A percentile compares a stretch with the other conserved stretches of the same genome.
These are phyloP conservation scores for Salinomyces thailandicus DNA, from an alignment of 2,329 filamentous ascomycete species.

Conservation along the genomic window DNA sequence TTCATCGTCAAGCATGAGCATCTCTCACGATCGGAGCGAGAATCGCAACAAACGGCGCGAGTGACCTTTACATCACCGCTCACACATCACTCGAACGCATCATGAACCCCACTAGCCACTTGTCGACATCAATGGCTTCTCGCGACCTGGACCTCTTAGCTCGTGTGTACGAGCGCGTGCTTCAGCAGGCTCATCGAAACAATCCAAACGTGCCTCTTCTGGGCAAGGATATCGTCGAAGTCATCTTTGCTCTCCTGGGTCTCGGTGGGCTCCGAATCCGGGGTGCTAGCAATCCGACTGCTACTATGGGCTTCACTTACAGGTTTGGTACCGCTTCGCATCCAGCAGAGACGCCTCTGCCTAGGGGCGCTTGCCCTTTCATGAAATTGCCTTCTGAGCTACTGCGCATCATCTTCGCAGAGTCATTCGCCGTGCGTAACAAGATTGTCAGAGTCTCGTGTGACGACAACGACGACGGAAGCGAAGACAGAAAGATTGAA, in stretches of 20 bases:
- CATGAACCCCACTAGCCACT: no score
- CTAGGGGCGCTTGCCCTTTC: constrained; percentile 6
- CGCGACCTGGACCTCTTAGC: no score
- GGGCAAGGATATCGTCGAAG: not conserved
- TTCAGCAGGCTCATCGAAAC: no score
- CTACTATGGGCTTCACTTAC: not conserved
- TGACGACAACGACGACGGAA: not conserved
- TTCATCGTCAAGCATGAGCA: no score
- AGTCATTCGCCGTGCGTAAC: constrained; percentile 9
- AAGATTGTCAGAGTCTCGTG: constrained; percentile 9
- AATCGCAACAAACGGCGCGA: no score
- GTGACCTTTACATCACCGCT: no score
- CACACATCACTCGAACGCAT: no score
- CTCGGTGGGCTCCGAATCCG: no score
- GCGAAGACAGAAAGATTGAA: not conserved
- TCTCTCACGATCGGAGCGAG: no score
- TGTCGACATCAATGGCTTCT: no score
- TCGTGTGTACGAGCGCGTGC: no score
- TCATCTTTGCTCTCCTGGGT: not conserved
- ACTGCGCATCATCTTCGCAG: constrained; percentile 11
- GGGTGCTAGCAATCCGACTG: not conserved
- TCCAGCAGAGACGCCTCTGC: constrained; percentile 5
- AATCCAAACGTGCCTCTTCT: not conserved
- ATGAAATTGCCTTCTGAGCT: constrained; percentile 15
- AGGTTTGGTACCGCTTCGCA: no score